Conservation (phyloP, 306 rosid genomes). For the Fragaria ananassa region DNA sequence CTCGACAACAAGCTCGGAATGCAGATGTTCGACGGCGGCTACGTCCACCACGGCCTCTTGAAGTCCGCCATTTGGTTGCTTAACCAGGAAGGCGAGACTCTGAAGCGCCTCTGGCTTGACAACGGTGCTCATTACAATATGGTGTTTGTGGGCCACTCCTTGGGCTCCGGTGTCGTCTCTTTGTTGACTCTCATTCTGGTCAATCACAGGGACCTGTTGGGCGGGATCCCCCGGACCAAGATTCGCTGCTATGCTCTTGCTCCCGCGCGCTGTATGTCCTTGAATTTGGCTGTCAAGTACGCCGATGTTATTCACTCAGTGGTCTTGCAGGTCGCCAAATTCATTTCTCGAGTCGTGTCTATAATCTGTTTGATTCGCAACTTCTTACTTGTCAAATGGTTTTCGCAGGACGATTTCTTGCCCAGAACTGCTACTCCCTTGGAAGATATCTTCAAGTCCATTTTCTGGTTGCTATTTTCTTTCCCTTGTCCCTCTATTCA, state of each 20-base stretch:
- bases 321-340: conserved; percentile 42
- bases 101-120: conserved; percentile 63
- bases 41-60: conserved; percentile 71
- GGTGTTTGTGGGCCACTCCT: conserved; percentile 85
- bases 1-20: conserved; percentile 62
- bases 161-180: conserved; percentile 89
- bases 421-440: conserved; percentile 92
- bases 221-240: conserved; percentile 65
- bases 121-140: conserved; percentile 50
- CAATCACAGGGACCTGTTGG: conserved; percentile 54
- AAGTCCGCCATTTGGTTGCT: conserved; percentile 82
- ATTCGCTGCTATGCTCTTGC: conserved; percentile 72
- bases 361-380: not conserved
- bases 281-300: conserved; percentile 90
- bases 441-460: conserved; percentile 86
- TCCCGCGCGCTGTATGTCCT: conserved; percentile 93
- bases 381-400: not conserved
- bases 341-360: too few relatives aligned
- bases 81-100: conserved; percentile 66
- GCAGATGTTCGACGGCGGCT: conserved; percentile 94
- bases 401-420: conserved; percentile 82
- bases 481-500: not conserved
- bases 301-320: conserved; percentile 81
- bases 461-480: conserved; percentile 70
- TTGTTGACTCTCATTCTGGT: conserved; percentile 63